phyloP scores from a whole-genome alignment of 495 filamentous ascomycete genomes.

The Hypoxylon rickii region DNA sequence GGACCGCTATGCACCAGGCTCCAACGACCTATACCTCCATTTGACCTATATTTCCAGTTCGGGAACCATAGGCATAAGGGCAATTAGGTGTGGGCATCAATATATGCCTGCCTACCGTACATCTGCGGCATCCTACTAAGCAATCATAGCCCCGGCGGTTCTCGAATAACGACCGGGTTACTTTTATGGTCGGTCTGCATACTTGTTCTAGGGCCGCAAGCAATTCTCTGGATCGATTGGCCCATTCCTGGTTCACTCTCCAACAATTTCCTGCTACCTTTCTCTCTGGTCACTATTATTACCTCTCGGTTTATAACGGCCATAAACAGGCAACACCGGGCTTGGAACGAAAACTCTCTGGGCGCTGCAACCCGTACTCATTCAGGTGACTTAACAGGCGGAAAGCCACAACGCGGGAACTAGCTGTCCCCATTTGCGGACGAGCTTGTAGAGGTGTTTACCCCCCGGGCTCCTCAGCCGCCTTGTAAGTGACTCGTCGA shows the following conservation, averaged over 20 bases:
- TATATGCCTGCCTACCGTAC: constrained; percentile 27
- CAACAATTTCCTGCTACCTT: constrained; percentile 29
- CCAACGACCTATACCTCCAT: constrained; percentile 15
- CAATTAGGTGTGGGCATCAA: constrained; percentile 24
- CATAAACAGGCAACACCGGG: constrained; percentile 8
- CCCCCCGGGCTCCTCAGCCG: constrained; percentile 4
- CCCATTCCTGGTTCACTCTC: constrained; percentile 26
- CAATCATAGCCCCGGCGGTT: constrained; percentile 18
- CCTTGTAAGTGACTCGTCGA: constrained; percentile 35
- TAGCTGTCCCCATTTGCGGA: constrained; percentile 5
- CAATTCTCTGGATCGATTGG: constrained; percentile 36
- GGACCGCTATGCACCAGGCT: constrained; percentile 18
- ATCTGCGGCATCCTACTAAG: constrained; percentile 16
- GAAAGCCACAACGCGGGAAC: constrained; percentile 24
- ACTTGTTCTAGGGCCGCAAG: constrained; percentile 24
- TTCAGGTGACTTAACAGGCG: constrained; percentile 9
- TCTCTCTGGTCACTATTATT: constrained; percentile 21
- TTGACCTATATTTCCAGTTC: constrained; percentile 22
- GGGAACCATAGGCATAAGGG: constrained; percentile 20
- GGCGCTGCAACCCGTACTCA: constrained; percentile 7
- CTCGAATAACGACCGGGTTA: constrained; percentile 29
- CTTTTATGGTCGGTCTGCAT: constrained; percentile 30
- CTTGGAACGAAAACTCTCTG: constrained; percentile 8
- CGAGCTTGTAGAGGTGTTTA: constrained; percentile 20
- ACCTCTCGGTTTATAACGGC: constrained; percentile 33